Conservation (phyloP, 306 rosid species). For the Castanea crenata region DNA sequence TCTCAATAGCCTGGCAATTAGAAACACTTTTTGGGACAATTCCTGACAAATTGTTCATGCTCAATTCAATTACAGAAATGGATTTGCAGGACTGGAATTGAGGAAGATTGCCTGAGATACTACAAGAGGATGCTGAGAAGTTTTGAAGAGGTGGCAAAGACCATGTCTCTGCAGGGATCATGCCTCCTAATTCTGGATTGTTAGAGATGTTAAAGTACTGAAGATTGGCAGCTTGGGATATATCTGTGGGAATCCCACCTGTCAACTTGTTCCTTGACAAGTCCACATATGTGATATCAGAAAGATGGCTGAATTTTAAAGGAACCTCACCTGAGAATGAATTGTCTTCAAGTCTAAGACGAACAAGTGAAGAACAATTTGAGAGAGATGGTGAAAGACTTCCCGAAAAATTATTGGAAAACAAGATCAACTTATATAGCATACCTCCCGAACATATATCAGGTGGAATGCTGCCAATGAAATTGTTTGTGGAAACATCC, state of each 20-base stretch:
- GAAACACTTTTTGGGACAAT: constrained; percentile 51
- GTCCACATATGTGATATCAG: constrained; percentile 63
- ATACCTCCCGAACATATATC: constrained; percentile 59
- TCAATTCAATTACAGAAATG: constrained; percentile 57
- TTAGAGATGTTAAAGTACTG: constrained; percentile 70
- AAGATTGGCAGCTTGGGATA: constrained; percentile 57
- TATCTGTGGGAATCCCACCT: constrained; percentile 78
- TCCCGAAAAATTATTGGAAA: constrained; percentile 74
- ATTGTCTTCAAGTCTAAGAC: constrained; percentile 85
- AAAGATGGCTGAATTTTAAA: constrained; percentile 57
- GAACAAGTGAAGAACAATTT: constrained; percentile 85
- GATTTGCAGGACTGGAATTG: constrained; percentile 60
- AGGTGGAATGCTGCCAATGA: constrained; percentile 66
- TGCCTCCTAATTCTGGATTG: constrained; percentile 58
- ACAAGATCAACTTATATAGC: constrained; percentile 68
- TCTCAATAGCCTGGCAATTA: constrained; percentile 57
- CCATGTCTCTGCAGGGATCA: constrained; percentile 61
- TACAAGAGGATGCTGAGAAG: constrained; percentile 75
- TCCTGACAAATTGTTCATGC: constrained; percentile 58
- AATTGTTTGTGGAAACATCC: constrained; percentile 75
- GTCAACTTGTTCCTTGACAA: constrained; percentile 64
- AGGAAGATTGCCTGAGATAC: constrained; percentile 60
- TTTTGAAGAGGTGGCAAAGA: constrained; percentile 61
- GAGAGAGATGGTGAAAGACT: constrained; percentile 54
- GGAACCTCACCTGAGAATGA: constrained; percentile 64